A percentile compares a stretch with the other conserved stretches of the same genome.
Evolutionary conservation across 331 rosid species (phyloP).

Genomic region (Phaseolus coccineus): DNA sequence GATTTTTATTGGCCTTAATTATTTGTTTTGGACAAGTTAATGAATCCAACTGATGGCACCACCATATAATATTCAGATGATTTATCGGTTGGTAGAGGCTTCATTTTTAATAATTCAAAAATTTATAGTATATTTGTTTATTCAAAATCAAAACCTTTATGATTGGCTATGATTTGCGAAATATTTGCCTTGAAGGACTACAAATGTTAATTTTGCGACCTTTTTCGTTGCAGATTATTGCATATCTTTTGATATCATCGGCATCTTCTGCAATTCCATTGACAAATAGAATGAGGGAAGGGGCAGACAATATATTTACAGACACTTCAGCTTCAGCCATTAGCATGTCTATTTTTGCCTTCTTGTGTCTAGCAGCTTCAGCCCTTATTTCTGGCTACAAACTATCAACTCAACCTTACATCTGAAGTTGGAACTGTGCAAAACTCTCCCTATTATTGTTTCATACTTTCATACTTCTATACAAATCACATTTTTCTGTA

Average conservation of each 20-base stretch:
- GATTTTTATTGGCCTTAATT: neutral
- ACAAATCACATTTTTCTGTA: conserved; percentile 37
- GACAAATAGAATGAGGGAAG: conserved; percentile 69
- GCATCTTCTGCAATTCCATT: conserved; percentile 77
- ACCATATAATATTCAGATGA: neutral
- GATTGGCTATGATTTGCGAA: conserved; percentile 29
- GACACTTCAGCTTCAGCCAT: conserved; percentile 77
- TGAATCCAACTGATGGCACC: conserved; percentile 2
- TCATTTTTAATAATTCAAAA: conserved; percentile 46
- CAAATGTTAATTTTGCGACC: neutral
- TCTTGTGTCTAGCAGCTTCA: conserved; percentile 62
- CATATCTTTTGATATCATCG: conserved; percentile 76
- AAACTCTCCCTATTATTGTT: neutral
- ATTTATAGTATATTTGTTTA: conserved; percentile 2
- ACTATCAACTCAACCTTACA: conserved; percentile 63
- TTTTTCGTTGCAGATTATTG: conserved; percentile 62
- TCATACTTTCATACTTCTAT: conserved; percentile 23
- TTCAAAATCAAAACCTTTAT: conserved; percentile 33
- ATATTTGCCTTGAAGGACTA: conserved; percentile 18
- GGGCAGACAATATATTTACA: conserved; percentile 70
- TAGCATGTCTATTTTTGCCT: conserved; percentile 74
- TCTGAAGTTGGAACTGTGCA: conserved; percentile 43
- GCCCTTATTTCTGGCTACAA: conserved; percentile 72
- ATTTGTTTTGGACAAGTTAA: neutral
- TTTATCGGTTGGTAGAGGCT: conserved; percentile 7